Evolutionary conservation across 805 yeast species (phyloP), one percentile per base, ranked within the genome.

Genomic region (Starmerella vaccinii): DNA sequence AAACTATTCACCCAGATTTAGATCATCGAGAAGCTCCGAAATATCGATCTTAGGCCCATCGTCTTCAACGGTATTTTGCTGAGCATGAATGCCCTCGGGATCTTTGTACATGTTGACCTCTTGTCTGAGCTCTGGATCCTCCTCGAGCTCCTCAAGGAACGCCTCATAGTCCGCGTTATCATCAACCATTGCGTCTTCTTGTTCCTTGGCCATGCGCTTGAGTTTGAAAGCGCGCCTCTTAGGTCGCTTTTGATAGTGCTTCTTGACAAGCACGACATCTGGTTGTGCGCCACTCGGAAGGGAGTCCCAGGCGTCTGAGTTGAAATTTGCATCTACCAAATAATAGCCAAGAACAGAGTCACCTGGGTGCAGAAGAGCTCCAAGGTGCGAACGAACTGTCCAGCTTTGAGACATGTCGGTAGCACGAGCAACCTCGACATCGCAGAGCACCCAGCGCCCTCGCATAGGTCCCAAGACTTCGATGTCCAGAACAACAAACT

Each of bases 121-220:
- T 61, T 83, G 88, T 73, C 98, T 84, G 66, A 92, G 76, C 66
- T 92, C 98, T 49, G 81, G 81, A 69, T 92, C 98, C 70, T 92
- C 97, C 73, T 92, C 98, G 66, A 92, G 78, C 68, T 92, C 96
- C 71, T 87, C 97, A 71, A 92, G 77, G 85, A 92, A 92, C 59
- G 82, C 97, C 5, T 95, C 95, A 61, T 84, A 77, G 66, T 87
- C 97, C 61, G 84, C 77, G 66, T 86, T 97, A 56, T 88, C 96
- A 44, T 54, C 59, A 18, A 46, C 32, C 50, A 54, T 49, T 15
- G 39, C 50, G 38, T 58, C 61, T 37, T 65, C 64, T 68, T 87
- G 95, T 70, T 89, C 97, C 62, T 74, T 81, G 41, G 97, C 97
- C 96, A 89, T 87, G 77, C 97, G 83, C 82, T 84, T 86, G 71